Conservation (phyloP, 2,329 filamentous ascomycete genomes). For the Tolypocladium tundrense region DNA sequence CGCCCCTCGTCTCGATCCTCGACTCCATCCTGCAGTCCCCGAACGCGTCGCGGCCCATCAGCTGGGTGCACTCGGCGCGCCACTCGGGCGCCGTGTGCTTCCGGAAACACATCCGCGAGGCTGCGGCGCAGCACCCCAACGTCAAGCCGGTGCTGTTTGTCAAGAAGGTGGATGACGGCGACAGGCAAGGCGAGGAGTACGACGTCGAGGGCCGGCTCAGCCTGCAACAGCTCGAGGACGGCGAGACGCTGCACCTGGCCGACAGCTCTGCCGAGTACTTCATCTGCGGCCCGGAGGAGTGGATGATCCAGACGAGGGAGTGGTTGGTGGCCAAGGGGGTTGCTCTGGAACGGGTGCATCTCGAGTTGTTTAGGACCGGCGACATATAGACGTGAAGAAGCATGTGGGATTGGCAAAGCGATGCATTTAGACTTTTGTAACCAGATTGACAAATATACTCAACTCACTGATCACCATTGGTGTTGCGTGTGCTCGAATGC, state of each 20-base stretch:
- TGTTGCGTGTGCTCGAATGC: not conserved
- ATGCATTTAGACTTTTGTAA: not conserved
- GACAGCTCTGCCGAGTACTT: constrained; percentile 51
- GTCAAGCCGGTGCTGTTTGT: constrained; percentile 39
- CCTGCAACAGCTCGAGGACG: constrained; percentile 38
- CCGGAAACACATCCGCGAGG: constrained; percentile 31
- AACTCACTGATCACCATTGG: not conserved
- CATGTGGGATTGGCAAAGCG: not conserved
- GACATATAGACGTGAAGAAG: constrained; percentile 15
- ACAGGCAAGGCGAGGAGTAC: constrained; percentile 42
- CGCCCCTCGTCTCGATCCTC: constrained; percentile 56
- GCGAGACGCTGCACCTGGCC: constrained; percentile 39
- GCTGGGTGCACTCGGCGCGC: constrained; percentile 53
- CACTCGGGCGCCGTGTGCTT: constrained; percentile 45
- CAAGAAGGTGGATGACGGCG: constrained; percentile 30
- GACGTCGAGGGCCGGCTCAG: constrained; percentile 45
- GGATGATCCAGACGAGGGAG: constrained; percentile 51
- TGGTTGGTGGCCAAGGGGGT: constrained; percentile 44
- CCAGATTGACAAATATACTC: not conserved
- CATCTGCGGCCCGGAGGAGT: constrained; percentile 55
- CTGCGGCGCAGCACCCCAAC: constrained; percentile 19
- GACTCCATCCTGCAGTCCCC: constrained; percentile 34
- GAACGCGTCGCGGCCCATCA: constrained; percentile 33
- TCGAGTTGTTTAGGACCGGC: constrained; percentile 55
- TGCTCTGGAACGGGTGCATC: constrained; percentile 40